Evolutionary conservation across 768 basidiomycete species (phyloP), one percentile per base, ranked within the genome.

Genomic region (Amanita polypyramis): DNA sequence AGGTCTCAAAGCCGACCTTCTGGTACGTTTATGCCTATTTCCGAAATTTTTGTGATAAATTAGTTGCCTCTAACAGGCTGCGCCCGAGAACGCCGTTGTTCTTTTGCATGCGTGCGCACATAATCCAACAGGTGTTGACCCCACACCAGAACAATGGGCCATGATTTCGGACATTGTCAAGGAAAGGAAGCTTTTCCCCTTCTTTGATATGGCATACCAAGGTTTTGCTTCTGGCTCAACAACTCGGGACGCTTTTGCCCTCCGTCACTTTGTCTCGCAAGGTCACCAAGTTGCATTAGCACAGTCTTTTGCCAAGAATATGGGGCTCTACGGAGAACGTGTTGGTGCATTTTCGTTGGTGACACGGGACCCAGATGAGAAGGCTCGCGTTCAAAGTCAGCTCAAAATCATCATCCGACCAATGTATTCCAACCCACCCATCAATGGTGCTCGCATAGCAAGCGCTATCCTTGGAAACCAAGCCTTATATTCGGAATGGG

Each of bases 131-230:
- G 95, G 96, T 52, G 78, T 98, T 55, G 96, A 99, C 69, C 94
- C 92, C 25, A 96, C 94, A 8, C 78, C 75, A 17, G 82, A 80
- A 43, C 93, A 99, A 69, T 99, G 96, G 96, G 76, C 74, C 52
- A 78, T 88, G 63, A 81, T 99, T 52, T 91, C 88, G 36, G 77
- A 91, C 57, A 72, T 98, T 51, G 67, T 95, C 56, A 82, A 88
- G 60, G 85, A 91, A 70, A 89, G 79, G 72, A 79, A 81, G 54
- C 77, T 95, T 57, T 95, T 97, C 81, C 88, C 95, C 45, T 92
- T 97, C 80, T 97, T 98, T 65, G 96, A 99, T 68, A 97, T 97
- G 93, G 95, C 96, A 12, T 99, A 99, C 73, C 92, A 96, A 67
- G 96, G 96, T 44, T 99, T 99, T 64, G 95, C 96, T 30, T 96